Conservation (phyloP, 2,329 filamentous ascomycete species). For the Stachybotrys chlorohalonatus region DNA sequence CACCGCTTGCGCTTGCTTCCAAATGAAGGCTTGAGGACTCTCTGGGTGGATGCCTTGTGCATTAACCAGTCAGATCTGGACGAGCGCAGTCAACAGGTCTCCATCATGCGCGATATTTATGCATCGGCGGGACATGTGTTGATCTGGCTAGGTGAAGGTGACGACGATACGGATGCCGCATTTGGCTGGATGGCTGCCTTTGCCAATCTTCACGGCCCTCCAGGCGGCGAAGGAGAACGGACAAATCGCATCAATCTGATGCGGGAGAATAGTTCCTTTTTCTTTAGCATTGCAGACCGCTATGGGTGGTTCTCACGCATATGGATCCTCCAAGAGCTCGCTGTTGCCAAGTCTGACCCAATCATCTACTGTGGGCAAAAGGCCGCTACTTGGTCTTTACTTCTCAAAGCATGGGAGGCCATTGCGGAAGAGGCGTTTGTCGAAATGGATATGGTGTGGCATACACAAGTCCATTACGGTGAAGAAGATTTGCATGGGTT, state of each 20-base stretch:
- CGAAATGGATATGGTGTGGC: neutral
- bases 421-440: neutral
- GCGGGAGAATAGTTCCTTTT: neutral
- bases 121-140: neutral
- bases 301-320: neutral
- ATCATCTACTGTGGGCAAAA: neutral
- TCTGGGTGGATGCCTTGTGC: neutral
- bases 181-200: neutral
- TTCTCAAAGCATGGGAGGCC: neutral
- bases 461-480: neutral
- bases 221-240: neutral
- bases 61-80: neutral
- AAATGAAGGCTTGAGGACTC: too few relatives aligned
- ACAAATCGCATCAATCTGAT: neutral
- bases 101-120: neutral
- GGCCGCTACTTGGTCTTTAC: neutral
- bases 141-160: neutral
- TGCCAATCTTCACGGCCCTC: neutral
- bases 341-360: neutral
- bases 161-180: neutral
- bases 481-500: neutral
- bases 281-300: neutral
- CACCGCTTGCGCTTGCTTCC: neutral
- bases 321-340: constrained; percentile 1
- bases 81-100: neutral